Conservation (phyloP, 23 red algal genomes). For the Gracilariopsis chorda region DNA sequence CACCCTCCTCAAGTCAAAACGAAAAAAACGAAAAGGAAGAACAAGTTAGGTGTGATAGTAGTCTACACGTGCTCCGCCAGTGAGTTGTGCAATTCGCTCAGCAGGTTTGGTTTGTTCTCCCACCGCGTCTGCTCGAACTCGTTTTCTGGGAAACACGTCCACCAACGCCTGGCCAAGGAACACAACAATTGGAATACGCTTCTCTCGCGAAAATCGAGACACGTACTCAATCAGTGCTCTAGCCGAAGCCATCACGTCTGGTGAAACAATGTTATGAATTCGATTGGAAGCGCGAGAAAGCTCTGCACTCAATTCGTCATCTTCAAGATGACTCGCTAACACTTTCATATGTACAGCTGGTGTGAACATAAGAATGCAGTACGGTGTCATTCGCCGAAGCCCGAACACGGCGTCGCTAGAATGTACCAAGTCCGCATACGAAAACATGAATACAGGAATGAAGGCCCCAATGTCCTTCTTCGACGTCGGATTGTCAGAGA, state of each 20-base stretch:
- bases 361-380: slow-evolving; percentile 70
- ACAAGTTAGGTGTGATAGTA: background rate
- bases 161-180: slow-evolving; percentile 69
- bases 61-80: slow-evolving; percentile 40
- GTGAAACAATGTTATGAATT: slow-evolving; percentile 34
- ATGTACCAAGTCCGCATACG: slow-evolving; percentile 77
- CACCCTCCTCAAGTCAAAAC: no score
- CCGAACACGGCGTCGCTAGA: slow-evolving; percentile 66
- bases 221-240: slow-evolving; percentile 68
- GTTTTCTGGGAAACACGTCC: slow-evolving; percentile 45
- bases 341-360: slow-evolving; percentile 78
- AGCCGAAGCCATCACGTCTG: slow-evolving; percentile 51
- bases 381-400: slow-evolving; percentile 31
- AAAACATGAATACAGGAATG: slow-evolving; percentile 73
- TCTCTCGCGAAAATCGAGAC: slow-evolving; percentile 68
- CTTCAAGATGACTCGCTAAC: slow-evolving; percentile 74
- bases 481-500: background rate
- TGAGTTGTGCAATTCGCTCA: slow-evolving; percentile 41
- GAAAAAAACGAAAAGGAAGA: no score
- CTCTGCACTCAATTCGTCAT: slow-evolving; percentile 63
- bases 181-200: slow-evolving; percentile 78
- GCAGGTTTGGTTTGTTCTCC: background rate
- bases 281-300: slow-evolving; percentile 23
- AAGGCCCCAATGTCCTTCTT: slow-evolving; percentile 42
- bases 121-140: background rate